phyloP scores from a whole-genome alignment of 306 rosid species.

The Cucurbita argyrosperma region DNA sequence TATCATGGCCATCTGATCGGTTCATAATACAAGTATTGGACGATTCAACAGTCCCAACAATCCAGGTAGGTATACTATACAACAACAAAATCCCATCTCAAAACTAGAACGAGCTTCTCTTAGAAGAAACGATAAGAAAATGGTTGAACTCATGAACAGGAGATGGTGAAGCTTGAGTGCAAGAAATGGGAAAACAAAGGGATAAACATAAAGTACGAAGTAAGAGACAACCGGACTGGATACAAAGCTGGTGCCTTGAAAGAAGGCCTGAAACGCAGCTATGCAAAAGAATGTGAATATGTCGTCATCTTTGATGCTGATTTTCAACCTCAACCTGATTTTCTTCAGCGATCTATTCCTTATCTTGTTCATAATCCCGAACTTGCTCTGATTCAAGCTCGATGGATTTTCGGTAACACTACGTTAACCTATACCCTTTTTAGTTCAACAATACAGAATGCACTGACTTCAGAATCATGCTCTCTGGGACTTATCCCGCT shows the following conservation, averaged over 20 bases:
- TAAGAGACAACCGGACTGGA: conserved; percentile 65
- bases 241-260: conserved; percentile 85
- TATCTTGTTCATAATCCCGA: conserved; percentile 52
- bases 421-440: not conserved
- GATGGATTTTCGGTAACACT: conserved; percentile 71
- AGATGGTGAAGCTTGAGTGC: conserved; percentile 62
- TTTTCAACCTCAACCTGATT: conserved; percentile 77
- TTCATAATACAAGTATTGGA: conserved; percentile 74
- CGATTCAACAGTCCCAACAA: conserved; percentile 65
- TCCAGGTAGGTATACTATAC: conserved; percentile 37
- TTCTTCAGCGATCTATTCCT: conserved; percentile 60
- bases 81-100: not conserved
- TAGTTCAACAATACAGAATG: not conserved
- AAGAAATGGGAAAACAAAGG: conserved; percentile 72
- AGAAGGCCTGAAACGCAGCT: conserved; percentile 66
- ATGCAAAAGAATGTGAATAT: conserved; percentile 54
- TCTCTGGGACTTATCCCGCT: not conserved
- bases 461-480: too few species aligned
- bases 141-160: conserved; percentile 21
- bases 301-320: conserved; percentile 83
- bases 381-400: conserved; percentile 60
- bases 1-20: conserved; percentile 84
- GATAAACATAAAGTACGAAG: conserved; percentile 62
- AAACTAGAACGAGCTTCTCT: not conserved
- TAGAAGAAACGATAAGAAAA: not conserved